phyloP scores from a whole-genome alignment of 495 filamentous ascomycete genomes.

The Aspergillus sclerotiicarbonarius region DNA sequence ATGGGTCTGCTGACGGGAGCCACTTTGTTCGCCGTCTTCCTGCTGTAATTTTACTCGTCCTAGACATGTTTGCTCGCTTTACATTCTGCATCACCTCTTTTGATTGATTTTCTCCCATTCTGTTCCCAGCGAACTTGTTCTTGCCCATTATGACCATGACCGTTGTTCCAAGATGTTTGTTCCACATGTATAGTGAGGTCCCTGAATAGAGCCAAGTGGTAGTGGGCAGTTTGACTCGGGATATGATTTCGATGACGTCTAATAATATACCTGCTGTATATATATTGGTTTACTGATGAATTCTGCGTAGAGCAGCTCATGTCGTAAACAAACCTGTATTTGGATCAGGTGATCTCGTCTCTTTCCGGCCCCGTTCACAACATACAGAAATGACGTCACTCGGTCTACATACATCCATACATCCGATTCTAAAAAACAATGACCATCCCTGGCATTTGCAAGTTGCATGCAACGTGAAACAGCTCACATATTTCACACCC shows the following conservation, averaged over 20 bases:
- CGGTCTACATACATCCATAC: too few relatives aligned
- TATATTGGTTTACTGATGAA: not conserved
- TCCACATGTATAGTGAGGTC: not conserved
- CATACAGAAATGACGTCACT: too few relatives aligned
- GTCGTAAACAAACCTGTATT: too few relatives aligned
- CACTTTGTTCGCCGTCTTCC: conserved; percentile 11
- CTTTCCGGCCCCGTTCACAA: too few relatives aligned
- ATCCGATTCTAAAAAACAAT: too few relatives aligned
- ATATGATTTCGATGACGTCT: not conserved
- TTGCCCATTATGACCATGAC: not conserved
- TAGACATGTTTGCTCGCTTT: not conserved
- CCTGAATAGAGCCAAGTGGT: not conserved
- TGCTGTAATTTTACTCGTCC: conserved; percentile 17
- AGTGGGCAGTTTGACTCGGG: not conserved
- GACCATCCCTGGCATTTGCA: too few relatives aligned
- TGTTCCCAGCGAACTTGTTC: conserved; percentile 3
- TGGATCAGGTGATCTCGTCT: too few relatives aligned
- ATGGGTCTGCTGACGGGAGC: conserved; percentile 17
- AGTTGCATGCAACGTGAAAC: too few relatives aligned
- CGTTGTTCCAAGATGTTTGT: not conserved
- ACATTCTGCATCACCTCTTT: not conserved
- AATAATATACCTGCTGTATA: not conserved
- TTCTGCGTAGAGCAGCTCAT: too few relatives aligned
- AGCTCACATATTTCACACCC: too few relatives aligned
- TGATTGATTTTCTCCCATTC: not conserved